Evolutionary conservation across 2,329 filamentous ascomycete species (phyloP).

Genomic region (Microascus cirrosus): DNA sequence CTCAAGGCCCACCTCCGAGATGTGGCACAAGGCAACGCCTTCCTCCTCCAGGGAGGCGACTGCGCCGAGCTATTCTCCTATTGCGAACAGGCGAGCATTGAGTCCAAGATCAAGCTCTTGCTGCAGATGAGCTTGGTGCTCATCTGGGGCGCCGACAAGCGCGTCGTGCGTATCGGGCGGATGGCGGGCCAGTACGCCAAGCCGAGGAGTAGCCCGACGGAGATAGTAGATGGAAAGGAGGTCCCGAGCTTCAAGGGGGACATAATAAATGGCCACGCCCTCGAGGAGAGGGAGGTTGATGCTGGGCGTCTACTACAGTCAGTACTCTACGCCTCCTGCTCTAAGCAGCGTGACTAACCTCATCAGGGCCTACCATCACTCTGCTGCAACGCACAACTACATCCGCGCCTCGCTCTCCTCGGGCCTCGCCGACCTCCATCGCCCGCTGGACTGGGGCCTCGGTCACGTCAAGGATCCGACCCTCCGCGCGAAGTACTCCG

Average conservation of each 20-base stretch:
- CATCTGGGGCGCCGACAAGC: slow-evolving; percentile 73
- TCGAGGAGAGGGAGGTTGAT: slow-evolving; percentile 68
- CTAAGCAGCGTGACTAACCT: neutral
- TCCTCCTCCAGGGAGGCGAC: slow-evolving; percentile 91
- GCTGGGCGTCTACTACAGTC: slow-evolving; percentile 69
- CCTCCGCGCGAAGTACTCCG: slow-evolving; percentile 75
- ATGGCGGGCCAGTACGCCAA: slow-evolving; percentile 99
- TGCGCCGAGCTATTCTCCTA: slow-evolving; percentile 97
- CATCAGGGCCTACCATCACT: slow-evolving; percentile 80
- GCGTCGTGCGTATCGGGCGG: slow-evolving; percentile 84
- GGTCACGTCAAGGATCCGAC: slow-evolving; percentile 79
- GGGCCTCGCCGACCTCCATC: slow-evolving; percentile 87
- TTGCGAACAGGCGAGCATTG: slow-evolving; percentile 79
- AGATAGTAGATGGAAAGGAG: slow-evolving; percentile 67
- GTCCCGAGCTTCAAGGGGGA: slow-evolving; percentile 90
- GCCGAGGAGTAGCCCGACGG: slow-evolving; percentile 78
- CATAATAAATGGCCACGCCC: slow-evolving; percentile 81
- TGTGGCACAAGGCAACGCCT: slow-evolving; percentile 82
- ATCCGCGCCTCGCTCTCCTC: slow-evolving; percentile 72
- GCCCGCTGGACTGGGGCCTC: slow-evolving; percentile 87
- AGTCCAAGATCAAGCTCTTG: slow-evolving; percentile 92
- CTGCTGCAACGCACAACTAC: slow-evolving; percentile 89
- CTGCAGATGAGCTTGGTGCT: slow-evolving; percentile 95
- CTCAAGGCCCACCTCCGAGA: slow-evolving; percentile 71
- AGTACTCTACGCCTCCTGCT: slow-evolving; percentile 11